A percentile compares a stretch with the other conserved stretches of the same genome.
phyloP scores from a whole-genome alignment of 2,329 filamentous ascomycete genomes.

The Xylogone sp. region DNA sequence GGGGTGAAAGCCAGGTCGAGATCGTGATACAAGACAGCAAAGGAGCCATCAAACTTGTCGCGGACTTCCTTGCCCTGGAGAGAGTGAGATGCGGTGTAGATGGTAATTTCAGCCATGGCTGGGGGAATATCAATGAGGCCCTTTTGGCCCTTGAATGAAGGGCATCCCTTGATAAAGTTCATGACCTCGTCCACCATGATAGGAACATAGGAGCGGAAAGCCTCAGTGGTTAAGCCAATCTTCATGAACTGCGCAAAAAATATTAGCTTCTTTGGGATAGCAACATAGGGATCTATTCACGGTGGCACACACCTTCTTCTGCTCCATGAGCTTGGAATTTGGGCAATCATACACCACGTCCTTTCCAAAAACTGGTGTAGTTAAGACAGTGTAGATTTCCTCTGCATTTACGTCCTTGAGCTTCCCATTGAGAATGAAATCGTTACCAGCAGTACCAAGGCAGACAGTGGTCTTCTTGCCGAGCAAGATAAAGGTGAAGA shows the following conservation, averaged over 20 bases:
- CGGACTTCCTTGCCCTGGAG: constrained; percentile 84
- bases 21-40: constrained; percentile 81
- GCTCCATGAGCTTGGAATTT: constrained; percentile 90
- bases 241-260: constrained; percentile 64
- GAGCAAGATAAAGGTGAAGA: constrained; percentile 85
- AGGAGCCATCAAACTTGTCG: constrained; percentile 72
- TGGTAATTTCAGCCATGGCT: constrained; percentile 80
- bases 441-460: constrained; percentile 77
- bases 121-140: constrained; percentile 70
- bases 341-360: constrained; percentile 90
- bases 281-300: background rate
- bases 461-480: constrained; percentile 88
- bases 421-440: constrained; percentile 90
- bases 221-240: constrained; percentile 70
- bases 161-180: constrained; percentile 65
- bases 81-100: constrained; percentile 83
- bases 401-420: constrained; percentile 86
- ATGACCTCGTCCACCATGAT: constrained; percentile 74
- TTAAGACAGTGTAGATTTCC: constrained; percentile 81
- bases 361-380: constrained; percentile 70
- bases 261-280: constrained; percentile 12
- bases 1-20: constrained; percentile 87
- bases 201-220: constrained; percentile 71
- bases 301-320: constrained; percentile 69
- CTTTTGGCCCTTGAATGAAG: constrained; percentile 62